Evolutionary conservation across 768 basidiomycete species (phyloP).

Genomic region (Lactarius psammicola): DNA sequence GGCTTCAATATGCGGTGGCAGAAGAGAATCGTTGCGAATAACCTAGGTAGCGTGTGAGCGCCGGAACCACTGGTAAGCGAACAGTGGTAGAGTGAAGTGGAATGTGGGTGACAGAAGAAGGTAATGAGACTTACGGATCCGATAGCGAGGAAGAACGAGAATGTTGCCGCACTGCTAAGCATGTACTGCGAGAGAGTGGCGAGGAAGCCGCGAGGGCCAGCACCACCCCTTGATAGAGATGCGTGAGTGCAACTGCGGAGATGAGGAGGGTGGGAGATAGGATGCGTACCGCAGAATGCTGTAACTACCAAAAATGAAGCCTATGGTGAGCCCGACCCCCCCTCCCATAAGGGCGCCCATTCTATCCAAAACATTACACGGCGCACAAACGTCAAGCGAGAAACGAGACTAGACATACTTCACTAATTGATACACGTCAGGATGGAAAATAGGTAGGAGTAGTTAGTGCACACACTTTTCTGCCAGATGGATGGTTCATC

Average conservation of each 20-base stretch:
- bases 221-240: slow-evolving; percentile 61
- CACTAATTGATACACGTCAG: slow-evolving; percentile 42
- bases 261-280: background rate
- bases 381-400: slow-evolving; percentile 3
- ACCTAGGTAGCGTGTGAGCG: slow-evolving; percentile 50
- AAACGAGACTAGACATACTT: slow-evolving; percentile 46
- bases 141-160: slow-evolving; percentile 95
- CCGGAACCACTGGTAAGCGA: background rate
- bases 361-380: slow-evolving; percentile 41
- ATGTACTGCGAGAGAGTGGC: slow-evolving; percentile 97
- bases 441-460: background rate
- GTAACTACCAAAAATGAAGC: slow-evolving; percentile 95
- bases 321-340: slow-evolving; percentile 93
- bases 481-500: slow-evolving; percentile 29
- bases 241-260: slow-evolving; percentile 7
- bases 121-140: slow-evolving; percentile 63
- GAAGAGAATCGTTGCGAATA: slow-evolving; percentile 74
- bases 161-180: slow-evolving; percentile 96
- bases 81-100: background rate
- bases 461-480: slow-evolving; percentile 28
- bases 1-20: slow-evolving; percentile 62
- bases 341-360: slow-evolving; percentile 93
- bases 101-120: slow-evolving; percentile 1
- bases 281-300: slow-evolving; percentile 77
- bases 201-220: slow-evolving; percentile 85